Evolutionary conservation across 75 land plant species (phyloP), one percentile per base, ranked within the genome.

Genomic region (Larix kaempferi): DNA sequence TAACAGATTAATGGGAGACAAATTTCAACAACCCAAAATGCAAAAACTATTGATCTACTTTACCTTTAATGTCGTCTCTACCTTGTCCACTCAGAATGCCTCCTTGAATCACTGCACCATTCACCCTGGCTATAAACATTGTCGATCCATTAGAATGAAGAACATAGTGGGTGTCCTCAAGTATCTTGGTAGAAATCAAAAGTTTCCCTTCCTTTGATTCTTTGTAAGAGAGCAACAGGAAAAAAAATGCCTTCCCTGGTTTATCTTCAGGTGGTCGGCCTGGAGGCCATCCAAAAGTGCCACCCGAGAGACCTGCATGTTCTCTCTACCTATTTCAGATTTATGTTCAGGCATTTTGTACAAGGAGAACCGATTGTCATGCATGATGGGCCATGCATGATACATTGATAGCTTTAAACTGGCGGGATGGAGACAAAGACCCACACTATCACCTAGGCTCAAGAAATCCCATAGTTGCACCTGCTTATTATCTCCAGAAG

Each of bases 91-190:
- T n/a, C n/a, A n/a, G n/a, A n/a, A n/a, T n/a, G n/a, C n/a, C n/a
- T n/a, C n/a, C n/a, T n/a, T n/a, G n/a, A n/a, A n/a, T n/a, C n/a
- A n/a, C n/a, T n/a, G n/a, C n/a, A n/a, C n/a, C 66, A 77, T 8
- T 79, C 80, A 88, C 88, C 61, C 87, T 88, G 11, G 84, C 94
- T 29, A 82, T 82, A 74, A 94, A 94, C 98, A 94, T 94, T 16
- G 93, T 88, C 4, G 92, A 92, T 1, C 94, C 94, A 82, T 94
- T 94, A 16, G 94, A 94, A 77, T 94, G 98, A 21, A 92, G 81
- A 58, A 94, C 98, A 85, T 94, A 94, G 65, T 92, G 92, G 0
- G 94, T 94, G 17, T 94, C 98, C 80, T 92, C 98, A 56, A 94
- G 76, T 44, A 92, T 89, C 79, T 94, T 94, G 64, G 98, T 92